phyloP scores from a whole-genome alignment of 139 green algal genomes.

The Coelastrella sp. region DNA sequence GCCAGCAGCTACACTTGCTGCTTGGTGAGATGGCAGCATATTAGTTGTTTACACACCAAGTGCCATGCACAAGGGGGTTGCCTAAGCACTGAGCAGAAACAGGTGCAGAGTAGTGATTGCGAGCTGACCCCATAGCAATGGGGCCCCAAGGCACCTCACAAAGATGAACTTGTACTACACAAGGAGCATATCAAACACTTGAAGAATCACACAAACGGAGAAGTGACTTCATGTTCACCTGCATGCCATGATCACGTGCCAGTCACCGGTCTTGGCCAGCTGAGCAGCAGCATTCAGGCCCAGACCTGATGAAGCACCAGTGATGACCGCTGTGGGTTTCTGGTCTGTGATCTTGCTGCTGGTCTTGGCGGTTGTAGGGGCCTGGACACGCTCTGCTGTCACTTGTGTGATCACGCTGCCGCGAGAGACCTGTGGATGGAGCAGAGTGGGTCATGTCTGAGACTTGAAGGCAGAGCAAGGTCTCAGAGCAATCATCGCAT shows the following conservation, averaged over 20 bases:
- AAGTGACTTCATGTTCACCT: constrained; percentile 11
- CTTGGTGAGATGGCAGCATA: too few relatives aligned
- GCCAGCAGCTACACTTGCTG: too few relatives aligned
- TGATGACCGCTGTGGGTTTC: constrained; percentile 77
- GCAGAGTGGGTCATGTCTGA: background rate
- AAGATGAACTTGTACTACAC: too few relatives aligned
- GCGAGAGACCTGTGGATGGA: background rate
- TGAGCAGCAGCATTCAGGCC: constrained; percentile 86
- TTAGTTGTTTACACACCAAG: too few relatives aligned
- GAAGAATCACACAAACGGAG: too few relatives aligned
- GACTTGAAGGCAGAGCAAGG: background rate
- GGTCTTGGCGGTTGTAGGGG: constrained; percentile 28
- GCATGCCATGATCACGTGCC: constrained; percentile 92
- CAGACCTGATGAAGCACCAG: constrained; percentile 90
- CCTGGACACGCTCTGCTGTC: constrained; percentile 17
- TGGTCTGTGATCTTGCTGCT: constrained; percentile 42
- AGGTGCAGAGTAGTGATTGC: too few relatives aligned
- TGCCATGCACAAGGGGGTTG: too few relatives aligned
- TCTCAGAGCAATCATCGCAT: background rate
- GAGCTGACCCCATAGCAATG: too few relatives aligned
- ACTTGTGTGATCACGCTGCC: background rate
- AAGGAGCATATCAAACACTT: too few relatives aligned
- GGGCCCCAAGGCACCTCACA: too few relatives aligned
- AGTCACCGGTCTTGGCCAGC: constrained; percentile 79
- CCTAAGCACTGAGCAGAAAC: too few relatives aligned